These are phyloP conservation scores for Eucalyptus regnans DNA, from an alignment of 345 rosid species.

Conservation along the genomic window DNA sequence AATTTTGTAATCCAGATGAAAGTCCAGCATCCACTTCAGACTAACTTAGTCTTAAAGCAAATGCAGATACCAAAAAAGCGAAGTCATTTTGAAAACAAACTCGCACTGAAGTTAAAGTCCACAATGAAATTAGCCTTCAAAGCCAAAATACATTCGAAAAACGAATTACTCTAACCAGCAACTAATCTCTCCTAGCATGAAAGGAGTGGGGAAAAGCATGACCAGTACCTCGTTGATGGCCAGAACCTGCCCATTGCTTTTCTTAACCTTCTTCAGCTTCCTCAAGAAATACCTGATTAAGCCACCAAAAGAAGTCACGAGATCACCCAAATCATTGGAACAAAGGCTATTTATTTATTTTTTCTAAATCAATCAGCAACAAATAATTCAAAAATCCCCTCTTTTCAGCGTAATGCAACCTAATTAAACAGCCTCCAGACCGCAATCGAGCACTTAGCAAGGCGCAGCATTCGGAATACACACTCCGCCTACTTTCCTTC, in stretches of 20 bases:
- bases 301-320: background rate
- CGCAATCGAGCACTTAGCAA: background rate
- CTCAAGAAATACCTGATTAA: constrained; percentile 34
- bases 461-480: background rate
- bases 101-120: background rate
- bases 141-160: background rate
- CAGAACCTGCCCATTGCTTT: constrained; percentile 39
- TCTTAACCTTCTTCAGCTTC: constrained; percentile 47
- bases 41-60: background rate
- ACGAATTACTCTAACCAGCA: background rate
- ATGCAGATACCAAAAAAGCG: background rate
- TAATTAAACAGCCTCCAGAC: background rate
- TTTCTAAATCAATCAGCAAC: background rate
- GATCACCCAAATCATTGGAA: background rate
- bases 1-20: background rate
- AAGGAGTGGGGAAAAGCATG: background rate
- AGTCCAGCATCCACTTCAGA: background rate
- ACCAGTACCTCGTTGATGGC: constrained; percentile 37
- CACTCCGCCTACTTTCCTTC: background rate
- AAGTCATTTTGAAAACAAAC: background rate
- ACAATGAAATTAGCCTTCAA: background rate
- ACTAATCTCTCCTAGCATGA: background rate
- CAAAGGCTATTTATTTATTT: background rate
- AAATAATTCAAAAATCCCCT: background rate
- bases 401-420: background rate